A percentile compares a stretch with the other conserved stretches of the same genome.
Conservation (phyloP, 2,329 filamentous ascomycete genomes). For the Pseudogymnoascus verrucosus region DNA sequence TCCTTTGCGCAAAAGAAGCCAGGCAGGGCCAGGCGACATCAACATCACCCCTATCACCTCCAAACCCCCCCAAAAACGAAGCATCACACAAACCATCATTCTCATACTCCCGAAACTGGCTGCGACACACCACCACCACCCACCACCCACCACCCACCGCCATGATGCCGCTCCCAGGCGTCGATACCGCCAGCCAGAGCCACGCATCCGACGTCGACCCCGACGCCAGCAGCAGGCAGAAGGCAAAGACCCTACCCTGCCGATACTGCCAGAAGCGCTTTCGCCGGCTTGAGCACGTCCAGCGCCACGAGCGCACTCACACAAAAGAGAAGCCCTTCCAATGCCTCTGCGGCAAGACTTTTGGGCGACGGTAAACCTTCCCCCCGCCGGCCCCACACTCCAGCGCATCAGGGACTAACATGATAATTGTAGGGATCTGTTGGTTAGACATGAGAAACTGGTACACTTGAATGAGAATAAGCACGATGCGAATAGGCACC, state of each 20-base stretch:
- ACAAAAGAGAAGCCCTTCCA: constrained; percentile 59
- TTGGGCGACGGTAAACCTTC: constrained; percentile 51
- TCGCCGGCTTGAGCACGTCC: constrained; percentile 56
- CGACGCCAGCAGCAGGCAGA: constrained; percentile 34
- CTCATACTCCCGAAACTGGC: not conserved
- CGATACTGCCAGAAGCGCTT: constrained; percentile 57
- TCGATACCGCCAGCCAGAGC: not conserved
- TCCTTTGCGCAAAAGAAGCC: not conserved
- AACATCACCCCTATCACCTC: not conserved
- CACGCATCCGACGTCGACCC: not conserved
- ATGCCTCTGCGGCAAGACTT: constrained; percentile 54
- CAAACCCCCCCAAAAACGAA: not conserved
- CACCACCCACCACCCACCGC: not conserved
- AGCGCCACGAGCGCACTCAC: constrained; percentile 56
- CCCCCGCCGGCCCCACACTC: not conserved
- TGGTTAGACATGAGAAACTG: constrained; percentile 57
- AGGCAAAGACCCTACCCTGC: constrained; percentile 55
- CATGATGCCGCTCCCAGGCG: not conserved
- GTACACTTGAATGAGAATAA: constrained; percentile 54
- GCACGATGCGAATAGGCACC: constrained; percentile 37
- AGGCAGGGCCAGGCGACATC: not conserved
- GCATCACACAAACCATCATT: not conserved
- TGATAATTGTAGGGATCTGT: constrained; percentile 47
- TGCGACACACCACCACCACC: not conserved
- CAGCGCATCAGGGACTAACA: not conserved